Conservation (phyloP, 1,284 basidiomycete species). For the Malassezia japonica region DNA sequence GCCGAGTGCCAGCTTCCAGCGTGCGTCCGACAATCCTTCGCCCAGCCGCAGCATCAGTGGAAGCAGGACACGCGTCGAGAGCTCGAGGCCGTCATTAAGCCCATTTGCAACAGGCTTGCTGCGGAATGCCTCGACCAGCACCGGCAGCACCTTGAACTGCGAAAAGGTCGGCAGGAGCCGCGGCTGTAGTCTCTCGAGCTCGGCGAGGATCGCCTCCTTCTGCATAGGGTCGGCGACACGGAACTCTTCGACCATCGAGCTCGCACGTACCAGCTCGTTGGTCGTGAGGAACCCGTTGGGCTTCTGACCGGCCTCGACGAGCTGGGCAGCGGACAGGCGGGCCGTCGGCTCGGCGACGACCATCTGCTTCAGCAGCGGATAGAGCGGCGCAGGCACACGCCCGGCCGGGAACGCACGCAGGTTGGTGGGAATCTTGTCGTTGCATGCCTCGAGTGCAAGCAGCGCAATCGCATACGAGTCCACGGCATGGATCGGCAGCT, state of each 20-base stretch:
- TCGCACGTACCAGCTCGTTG: constrained; percentile 77
- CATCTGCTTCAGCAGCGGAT: constrained; percentile 73
- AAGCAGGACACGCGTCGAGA: constrained; percentile 18
- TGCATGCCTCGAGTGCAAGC: constrained; percentile 37
- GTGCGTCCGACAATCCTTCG: constrained; percentile 22
- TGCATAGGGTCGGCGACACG: constrained; percentile 72
- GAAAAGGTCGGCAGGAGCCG: constrained; percentile 72
- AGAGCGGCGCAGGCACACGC: constrained; percentile 67
- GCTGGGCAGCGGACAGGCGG: constrained; percentile 57
- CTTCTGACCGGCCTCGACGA: constrained; percentile 38
- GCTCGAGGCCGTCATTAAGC: constrained; percentile 15
- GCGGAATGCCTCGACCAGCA: constrained; percentile 61
- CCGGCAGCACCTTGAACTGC: constrained; percentile 74
- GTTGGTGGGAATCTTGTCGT: constrained; percentile 50
- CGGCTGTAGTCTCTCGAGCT: neutral
- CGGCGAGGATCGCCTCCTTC: constrained; percentile 54
- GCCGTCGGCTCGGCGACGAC: constrained; percentile 75
- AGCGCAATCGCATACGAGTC: constrained; percentile 40
- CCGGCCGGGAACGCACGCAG: constrained; percentile 64
- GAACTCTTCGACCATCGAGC: constrained; percentile 76
- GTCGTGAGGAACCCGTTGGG: constrained; percentile 66
- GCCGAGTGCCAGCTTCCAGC: constrained; percentile 28
- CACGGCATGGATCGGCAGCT: constrained; percentile 21
- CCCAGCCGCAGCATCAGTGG: constrained; percentile 41
- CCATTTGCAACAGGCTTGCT: neutral